A percentile compares a stretch with the other conserved stretches of the same genome.
phyloP scores from a whole-genome alignment of 75 land plant species.

The Chamaecyparis obtusa region DNA sequence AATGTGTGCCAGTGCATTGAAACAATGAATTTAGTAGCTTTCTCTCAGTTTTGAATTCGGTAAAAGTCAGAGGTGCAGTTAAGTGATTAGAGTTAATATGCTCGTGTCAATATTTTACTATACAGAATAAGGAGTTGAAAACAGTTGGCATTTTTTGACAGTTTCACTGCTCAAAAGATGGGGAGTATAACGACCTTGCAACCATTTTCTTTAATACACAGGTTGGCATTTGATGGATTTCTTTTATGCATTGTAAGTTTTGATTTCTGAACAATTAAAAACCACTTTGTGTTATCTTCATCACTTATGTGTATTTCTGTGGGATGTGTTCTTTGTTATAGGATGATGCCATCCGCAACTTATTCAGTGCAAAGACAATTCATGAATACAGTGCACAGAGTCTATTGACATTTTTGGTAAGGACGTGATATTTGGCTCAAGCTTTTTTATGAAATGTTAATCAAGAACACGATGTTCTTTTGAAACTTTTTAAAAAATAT shows the following conservation, averaged over 20 bases:
- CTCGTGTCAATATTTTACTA: background rate
- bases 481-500: background rate
- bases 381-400: conserved; percentile 95
- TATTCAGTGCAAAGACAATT: conserved; percentile 96
- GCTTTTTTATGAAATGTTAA: background rate
- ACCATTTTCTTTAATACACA: conserved; percentile 99
- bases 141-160: conserved; percentile 27
- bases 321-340: conserved; percentile 27
- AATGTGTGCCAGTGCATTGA: background rate
- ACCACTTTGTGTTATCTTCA: background rate
- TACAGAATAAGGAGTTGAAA: background rate
- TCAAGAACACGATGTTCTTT: background rate
- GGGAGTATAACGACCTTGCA: conserved; percentile 97
- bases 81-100: background rate
- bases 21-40: background rate
- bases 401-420: conserved; percentile 90
- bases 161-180: conserved; percentile 77
- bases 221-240: conserved; percentile 34
- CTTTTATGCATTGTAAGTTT: background rate
- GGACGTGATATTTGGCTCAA: background rate
- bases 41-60: background rate
- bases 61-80: background rate
- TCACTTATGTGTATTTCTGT: background rate
- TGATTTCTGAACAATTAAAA: background rate
- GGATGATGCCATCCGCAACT: conserved; percentile 99